Evolutionary conservation across 169 alveolate genomes (phyloP).

Genomic region (Plasmodium gonderi): DNA sequence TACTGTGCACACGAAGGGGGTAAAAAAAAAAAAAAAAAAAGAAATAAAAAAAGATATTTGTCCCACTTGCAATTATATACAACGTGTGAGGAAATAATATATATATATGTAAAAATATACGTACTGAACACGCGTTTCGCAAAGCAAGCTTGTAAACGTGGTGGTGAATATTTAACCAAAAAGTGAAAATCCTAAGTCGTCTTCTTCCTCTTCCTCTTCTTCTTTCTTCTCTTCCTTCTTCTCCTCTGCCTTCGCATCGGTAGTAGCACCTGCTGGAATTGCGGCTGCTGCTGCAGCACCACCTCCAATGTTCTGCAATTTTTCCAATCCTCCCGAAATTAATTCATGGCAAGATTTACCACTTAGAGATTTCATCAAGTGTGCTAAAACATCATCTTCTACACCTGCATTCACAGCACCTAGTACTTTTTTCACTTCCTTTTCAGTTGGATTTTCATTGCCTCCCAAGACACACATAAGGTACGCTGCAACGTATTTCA

Average conservation of each 20-base stretch:
- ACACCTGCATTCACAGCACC: conserved; percentile 84
- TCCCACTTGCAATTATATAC: too few species aligned
- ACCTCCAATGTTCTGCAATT: conserved; percentile 82
- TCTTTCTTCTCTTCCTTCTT: conserved; percentile 82
- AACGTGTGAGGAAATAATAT: too few species aligned
- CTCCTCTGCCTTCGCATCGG: conserved; percentile 75
- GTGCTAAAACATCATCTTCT: conserved; percentile 81
- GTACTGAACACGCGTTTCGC: background rate
- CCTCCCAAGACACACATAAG: conserved; percentile 85
- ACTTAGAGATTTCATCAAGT: conserved; percentile 76
- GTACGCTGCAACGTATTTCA: conserved; percentile 86
- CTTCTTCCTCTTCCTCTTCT: conserved; percentile 85
- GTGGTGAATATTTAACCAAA: conserved; percentile 77
- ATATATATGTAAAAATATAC: background rate
- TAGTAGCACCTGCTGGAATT: conserved; percentile 77
- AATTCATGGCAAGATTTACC: conserved; percentile 84
- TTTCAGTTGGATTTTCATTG: conserved; percentile 81
- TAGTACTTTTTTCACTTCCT: conserved; percentile 81
- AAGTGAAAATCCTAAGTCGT: conserved; percentile 87
- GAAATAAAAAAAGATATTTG: too few species aligned
- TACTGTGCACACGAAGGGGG: background rate
- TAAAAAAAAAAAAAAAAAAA: too few species aligned
- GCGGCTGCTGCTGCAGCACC: conserved; percentile 82
- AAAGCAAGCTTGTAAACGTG: background rate
- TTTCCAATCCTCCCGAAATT: conserved; percentile 80